Evolutionary conservation across 257 asterid species (phyloP).

Genomic region (Forsythia suspensa): DNA sequence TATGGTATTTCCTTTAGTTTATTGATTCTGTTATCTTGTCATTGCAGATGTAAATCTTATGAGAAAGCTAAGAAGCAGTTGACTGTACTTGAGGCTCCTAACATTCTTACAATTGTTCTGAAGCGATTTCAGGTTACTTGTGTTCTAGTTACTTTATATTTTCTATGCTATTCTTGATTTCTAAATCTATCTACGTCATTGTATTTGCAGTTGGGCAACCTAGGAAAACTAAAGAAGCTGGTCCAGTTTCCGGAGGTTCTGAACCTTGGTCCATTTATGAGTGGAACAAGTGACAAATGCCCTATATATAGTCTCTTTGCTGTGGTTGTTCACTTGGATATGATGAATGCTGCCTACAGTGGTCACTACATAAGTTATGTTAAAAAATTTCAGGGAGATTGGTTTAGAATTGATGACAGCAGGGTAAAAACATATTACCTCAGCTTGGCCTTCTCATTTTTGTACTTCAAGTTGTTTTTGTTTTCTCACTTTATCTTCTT

Average conservation of each 20-base stretch:
- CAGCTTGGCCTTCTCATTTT: background rate
- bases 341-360: conserved; percentile 41
- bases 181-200: conserved; percentile 8
- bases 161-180: conserved; percentile 6
- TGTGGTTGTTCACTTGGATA: conserved; percentile 51
- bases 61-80: conserved; percentile 67
- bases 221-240: conserved; percentile 46
- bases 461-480: background rate
- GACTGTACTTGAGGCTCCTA: conserved; percentile 59
- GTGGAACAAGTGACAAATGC: conserved; percentile 38
- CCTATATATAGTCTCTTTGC: conserved; percentile 45
- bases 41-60: conserved; percentile 61
- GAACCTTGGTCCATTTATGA: conserved; percentile 52
- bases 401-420: conserved; percentile 54
- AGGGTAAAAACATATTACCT: conserved; percentile 29
- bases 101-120: conserved; percentile 56
- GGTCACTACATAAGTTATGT: conserved; percentile 59
- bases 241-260: conserved; percentile 45
- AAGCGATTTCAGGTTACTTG: conserved; percentile 53
- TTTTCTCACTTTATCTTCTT: background rate
- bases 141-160: conserved; percentile 9
- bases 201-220: conserved; percentile 41
- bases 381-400: conserved; percentile 38
- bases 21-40: background rate
- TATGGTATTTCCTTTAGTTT: conserved; percentile 14